These are phyloP conservation scores for Pulveroboletus ravenelii DNA, from an alignment of 768 basidiomycete species.

Conservation along the genomic window DNA sequence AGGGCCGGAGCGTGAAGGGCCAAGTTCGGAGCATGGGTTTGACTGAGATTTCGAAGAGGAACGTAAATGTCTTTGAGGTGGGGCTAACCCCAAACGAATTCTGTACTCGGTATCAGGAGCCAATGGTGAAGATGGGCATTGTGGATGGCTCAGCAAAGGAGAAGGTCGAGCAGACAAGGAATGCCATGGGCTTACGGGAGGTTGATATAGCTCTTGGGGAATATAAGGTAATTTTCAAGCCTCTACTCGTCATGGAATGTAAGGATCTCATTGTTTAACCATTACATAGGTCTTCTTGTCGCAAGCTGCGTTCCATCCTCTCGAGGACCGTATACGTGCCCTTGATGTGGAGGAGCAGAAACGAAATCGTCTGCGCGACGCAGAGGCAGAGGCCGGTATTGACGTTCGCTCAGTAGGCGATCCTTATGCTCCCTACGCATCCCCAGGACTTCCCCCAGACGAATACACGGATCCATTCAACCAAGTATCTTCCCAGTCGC, in stretches of 20 bases:
- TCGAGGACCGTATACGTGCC: slow-evolving; percentile 84
- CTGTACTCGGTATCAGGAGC: slow-evolving; percentile 73
- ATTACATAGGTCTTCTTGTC: slow-evolving; percentile 75
- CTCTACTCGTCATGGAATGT: not conserved
- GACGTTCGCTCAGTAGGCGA: slow-evolving; percentile 54
- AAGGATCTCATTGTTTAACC: slow-evolving; percentile 5
- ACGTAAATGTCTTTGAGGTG: slow-evolving; percentile 69
- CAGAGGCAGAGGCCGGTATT: slow-evolving; percentile 67
- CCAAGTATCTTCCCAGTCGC: slow-evolving; percentile 51
- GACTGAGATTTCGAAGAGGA: slow-evolving; percentile 68
- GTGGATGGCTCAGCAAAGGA: slow-evolving; percentile 57
- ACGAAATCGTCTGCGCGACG: slow-evolving; percentile 71
- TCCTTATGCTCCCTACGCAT: slow-evolving; percentile 74
- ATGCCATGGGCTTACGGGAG: slow-evolving; percentile 55
- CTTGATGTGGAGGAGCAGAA: slow-evolving; percentile 85
- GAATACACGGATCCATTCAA: slow-evolving; percentile 52
- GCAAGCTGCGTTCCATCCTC: slow-evolving; percentile 76
- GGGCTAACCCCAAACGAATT: slow-evolving; percentile 85
- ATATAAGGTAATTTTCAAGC: slow-evolving; percentile 59
- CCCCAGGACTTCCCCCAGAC: slow-evolving; percentile 42
- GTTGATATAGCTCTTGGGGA: slow-evolving; percentile 76
- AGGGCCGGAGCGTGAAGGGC: slow-evolving; percentile 86
- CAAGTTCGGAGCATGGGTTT: slow-evolving; percentile 83
- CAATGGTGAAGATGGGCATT: slow-evolving; percentile 53
- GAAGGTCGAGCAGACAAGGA: slow-evolving; percentile 54